A percentile compares a stretch with the other conserved stretches of the same genome.
phyloP scores from a whole-genome alignment of 495 filamentous ascomycete species.

The Daldinia vernicosa region DNA sequence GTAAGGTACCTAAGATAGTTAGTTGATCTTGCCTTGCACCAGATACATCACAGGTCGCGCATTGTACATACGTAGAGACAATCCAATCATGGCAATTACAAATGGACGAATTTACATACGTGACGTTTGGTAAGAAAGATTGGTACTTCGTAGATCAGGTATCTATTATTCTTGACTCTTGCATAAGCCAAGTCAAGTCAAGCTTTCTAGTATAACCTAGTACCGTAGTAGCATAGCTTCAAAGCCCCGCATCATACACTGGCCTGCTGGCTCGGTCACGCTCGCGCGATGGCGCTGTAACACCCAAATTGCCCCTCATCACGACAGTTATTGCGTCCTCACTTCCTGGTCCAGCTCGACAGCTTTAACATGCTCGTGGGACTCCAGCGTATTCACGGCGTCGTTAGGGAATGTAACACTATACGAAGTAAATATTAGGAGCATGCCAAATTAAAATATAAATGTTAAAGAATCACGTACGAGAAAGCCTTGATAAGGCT shows the following conservation, averaged over 20 bases:
- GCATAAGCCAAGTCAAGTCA: slow-evolving; percentile 34
- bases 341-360: slow-evolving; percentile 80
- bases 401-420: slow-evolving; percentile 81
- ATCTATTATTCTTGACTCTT: slow-evolving; percentile 7
- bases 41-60: not conserved
- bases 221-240: slow-evolving; percentile 4
- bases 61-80: not conserved
- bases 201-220: slow-evolving; percentile 22
- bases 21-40: not conserved
- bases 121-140: not conserved
- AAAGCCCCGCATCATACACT: slow-evolving; percentile 27
- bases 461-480: slow-evolving; percentile 61
- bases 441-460: not conserved
- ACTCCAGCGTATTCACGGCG: slow-evolving; percentile 66
- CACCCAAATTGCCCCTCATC: slow-evolving; percentile 36
- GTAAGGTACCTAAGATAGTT: no score
- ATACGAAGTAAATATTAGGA: not conserved
- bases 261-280: slow-evolving; percentile 21
- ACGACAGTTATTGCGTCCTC: slow-evolving; percentile 68
- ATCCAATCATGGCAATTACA: not conserved
- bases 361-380: slow-evolving; percentile 70
- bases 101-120: not conserved
- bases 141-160: not conserved
- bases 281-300: slow-evolving; percentile 10
- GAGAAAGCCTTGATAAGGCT: slow-evolving; percentile 88